A percentile compares a stretch with the other conserved stretches of the same genome.
These are phyloP conservation scores for Amesomyces nigricolor DNA, from an alignment of 2,329 filamentous ascomycete species.

Conservation along the genomic window DNA sequence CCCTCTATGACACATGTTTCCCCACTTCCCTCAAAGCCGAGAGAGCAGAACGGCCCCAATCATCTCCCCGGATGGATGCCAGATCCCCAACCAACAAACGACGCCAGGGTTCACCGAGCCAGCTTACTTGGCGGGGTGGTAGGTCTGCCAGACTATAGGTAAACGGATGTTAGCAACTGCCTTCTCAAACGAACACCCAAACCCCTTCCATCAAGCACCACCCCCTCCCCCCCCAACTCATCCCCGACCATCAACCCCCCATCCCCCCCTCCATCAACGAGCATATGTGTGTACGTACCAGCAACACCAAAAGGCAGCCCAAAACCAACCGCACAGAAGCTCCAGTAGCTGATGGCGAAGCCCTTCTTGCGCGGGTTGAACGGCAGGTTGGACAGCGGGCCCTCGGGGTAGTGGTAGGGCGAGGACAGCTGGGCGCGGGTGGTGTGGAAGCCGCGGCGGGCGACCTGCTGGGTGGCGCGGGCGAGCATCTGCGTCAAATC, in stretches of 20 bases:
- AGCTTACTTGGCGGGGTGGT: slow-evolving; percentile 40
- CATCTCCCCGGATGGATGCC: not conserved
- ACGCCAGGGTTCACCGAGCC: slow-evolving; percentile 27
- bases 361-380: slow-evolving; percentile 91
- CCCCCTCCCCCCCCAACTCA: not conserved
- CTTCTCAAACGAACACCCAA: not conserved
- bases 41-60: not conserved
- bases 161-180: slow-evolving; percentile 5
- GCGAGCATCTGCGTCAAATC: slow-evolving; percentile 71
- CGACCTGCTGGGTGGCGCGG: slow-evolving; percentile 53
- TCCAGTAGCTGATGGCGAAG: slow-evolving; percentile 81
- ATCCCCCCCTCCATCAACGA: not conserved
- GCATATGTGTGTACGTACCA: slow-evolving; percentile 40
- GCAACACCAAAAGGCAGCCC: slow-evolving; percentile 59
- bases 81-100: not conserved
- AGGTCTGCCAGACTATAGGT: slow-evolving; percentile 45
- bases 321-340: slow-evolving; percentile 56
- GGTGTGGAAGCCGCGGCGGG: slow-evolving; percentile 90
- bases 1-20: not conserved
- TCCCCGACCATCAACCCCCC: not conserved
- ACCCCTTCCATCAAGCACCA: not conserved
- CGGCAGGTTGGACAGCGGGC: slow-evolving; percentile 87
- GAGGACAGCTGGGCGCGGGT: slow-evolving; percentile 78
- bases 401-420: slow-evolving; percentile 98
- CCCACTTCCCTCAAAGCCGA: not conserved